These are phyloP conservation scores for Colletotrichum sp. DNA, from an alignment of 2,329 filamentous ascomycete species.

Conservation along the genomic window DNA sequence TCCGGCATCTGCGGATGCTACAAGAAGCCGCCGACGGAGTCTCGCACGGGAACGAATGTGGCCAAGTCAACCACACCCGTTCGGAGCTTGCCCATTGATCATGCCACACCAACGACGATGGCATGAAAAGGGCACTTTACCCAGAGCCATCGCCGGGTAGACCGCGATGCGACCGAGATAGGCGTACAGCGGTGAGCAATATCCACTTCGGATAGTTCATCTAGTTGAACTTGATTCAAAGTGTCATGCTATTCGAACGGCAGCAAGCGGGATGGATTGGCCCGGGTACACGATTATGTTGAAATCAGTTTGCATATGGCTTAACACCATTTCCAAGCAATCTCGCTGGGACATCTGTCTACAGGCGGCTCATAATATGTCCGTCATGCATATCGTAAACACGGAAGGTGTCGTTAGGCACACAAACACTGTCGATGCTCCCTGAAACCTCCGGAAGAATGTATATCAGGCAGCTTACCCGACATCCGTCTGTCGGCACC, in stretches of 20 bases:
- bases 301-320: accelerated
- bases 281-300: background rate
- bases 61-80: background rate
- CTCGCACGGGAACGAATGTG: background rate
- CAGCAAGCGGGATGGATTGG: background rate
- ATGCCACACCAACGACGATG: background rate
- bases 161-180: background rate
- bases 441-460: background rate
- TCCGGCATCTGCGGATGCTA: background rate
- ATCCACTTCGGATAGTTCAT: background rate
- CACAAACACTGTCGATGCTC: background rate
- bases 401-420: background rate
- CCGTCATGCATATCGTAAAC: background rate
- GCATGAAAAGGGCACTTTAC: background rate
- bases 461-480: background rate
- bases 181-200: background rate
- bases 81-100: background rate
- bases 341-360: accelerated
- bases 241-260: background rate
- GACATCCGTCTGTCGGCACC: background rate
- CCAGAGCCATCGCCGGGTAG: background rate
- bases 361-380: background rate
- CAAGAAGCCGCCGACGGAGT: background rate
- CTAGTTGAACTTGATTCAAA: background rate
- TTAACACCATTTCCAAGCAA: accelerated